These are phyloP conservation scores for Filosporella fistucella DNA, from an alignment of 495 filamentous ascomycete species.

Conservation along the genomic window DNA sequence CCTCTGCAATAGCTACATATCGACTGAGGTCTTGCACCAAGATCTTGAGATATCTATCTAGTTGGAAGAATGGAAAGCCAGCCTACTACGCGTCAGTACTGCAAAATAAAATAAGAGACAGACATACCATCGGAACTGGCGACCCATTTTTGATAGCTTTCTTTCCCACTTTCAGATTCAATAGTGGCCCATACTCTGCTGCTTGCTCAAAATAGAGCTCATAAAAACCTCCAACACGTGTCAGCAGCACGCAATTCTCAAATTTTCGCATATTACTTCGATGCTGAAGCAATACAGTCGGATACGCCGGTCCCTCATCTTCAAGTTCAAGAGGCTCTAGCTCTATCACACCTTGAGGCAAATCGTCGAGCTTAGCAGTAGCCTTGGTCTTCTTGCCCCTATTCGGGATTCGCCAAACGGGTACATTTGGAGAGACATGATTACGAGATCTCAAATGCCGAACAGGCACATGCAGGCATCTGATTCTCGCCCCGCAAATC, in stretches of 20 bases:
- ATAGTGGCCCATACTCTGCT: conserved; percentile 75
- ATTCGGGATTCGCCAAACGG: conserved; percentile 6
- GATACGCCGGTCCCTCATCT: conserved; percentile 54
- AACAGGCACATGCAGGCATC: not conserved
- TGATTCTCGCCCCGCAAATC: too few relatives aligned
- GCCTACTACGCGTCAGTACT: conserved; percentile 40
- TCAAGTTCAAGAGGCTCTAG: conserved; percentile 16
- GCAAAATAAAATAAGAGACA: conserved; percentile 6
- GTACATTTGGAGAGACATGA: not conserved
- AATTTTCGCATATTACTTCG: conserved; percentile 86
- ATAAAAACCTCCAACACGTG: conserved; percentile 91
- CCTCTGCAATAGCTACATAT: conserved; percentile 91
- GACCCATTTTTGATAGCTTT: conserved; percentile 68
- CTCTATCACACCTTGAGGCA: conserved; percentile 20
- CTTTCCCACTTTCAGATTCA: conserved; percentile 83
- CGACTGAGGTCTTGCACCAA: conserved; percentile 86
- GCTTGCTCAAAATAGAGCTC: conserved; percentile 96
- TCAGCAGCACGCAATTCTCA: conserved; percentile 82
- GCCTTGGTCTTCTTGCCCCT: conserved; percentile 27
- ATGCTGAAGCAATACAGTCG: conserved; percentile 86
- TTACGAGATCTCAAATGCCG: not conserved
- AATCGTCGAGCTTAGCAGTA: conserved; percentile 17
- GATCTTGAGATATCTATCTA: conserved; percentile 87
- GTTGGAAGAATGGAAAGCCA: conserved; percentile 88
- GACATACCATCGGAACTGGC: conserved; percentile 70